Conservation (phyloP, 139 green algal genomes). For the Chlamydomonas asymmetrica region DNA sequence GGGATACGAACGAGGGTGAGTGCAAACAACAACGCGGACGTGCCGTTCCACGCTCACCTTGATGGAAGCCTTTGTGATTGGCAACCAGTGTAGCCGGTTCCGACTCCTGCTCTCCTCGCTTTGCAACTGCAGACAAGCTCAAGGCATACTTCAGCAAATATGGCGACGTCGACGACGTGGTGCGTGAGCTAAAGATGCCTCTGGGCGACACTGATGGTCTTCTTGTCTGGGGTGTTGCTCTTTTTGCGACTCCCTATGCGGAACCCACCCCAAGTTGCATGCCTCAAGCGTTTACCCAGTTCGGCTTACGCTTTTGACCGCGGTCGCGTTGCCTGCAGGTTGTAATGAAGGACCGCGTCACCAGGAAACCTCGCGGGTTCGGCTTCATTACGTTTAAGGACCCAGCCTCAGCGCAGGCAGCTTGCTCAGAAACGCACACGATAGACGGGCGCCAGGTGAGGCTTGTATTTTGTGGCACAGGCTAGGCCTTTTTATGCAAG, state of each 20-base stretch:
- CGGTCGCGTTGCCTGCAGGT: conserved; percentile 65
- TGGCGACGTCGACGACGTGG: conserved; percentile 71
- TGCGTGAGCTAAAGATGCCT: no score
- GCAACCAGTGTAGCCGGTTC: background rate
- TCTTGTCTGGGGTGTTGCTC: no score
- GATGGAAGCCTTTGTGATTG: no score
- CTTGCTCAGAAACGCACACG: conserved; percentile 58
- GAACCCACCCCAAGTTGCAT: no score
- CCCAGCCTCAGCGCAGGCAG: conserved; percentile 53
- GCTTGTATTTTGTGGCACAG: conserved; percentile 1
- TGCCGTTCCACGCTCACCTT: no score
- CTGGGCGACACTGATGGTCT: no score
- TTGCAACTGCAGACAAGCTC: conserved; percentile 61
- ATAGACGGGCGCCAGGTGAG: conserved; percentile 66
- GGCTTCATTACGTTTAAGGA: conserved; percentile 81
- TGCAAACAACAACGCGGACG: no score
- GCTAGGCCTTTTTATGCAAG: conserved; percentile 1
- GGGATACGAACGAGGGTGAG: conserved; percentile 72
- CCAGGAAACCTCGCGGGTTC: conserved; percentile 71
- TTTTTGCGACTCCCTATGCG: no score
- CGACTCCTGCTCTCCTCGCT: background rate
- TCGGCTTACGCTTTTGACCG: no score
- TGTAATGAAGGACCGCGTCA: conserved; percentile 78
- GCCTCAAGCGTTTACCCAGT: no score
- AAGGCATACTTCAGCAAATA: conserved; percentile 69